Evolutionary conservation across 116 monocot genomes (phyloP), one percentile per base, ranked within the genome.

Genomic region (Dioscorea cayenensis): DNA sequence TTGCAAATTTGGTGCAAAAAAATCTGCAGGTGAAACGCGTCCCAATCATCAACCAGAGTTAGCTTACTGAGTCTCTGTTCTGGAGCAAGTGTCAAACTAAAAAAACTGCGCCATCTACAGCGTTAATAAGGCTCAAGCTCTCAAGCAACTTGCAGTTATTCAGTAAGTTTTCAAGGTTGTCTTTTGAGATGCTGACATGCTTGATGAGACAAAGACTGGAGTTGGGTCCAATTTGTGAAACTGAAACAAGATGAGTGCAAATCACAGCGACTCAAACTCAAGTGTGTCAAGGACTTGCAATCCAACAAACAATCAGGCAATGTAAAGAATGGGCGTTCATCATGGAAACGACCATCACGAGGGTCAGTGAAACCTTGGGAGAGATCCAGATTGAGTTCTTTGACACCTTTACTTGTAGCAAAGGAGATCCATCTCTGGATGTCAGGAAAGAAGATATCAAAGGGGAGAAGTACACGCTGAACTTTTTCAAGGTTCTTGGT

Each of bases 311-410:
- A 67, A 36, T 28, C 38, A 14, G 80, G 68, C 29, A 84, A 62
- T 19, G n/a, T 7, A 7, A 81, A 79, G 0, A 36, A 63, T 22
- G 23, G 55, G 14, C 72, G 66, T 13, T 18, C 76, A 32, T 81
- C 74, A 12, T 36, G 23, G 36, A 72, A 72, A 8, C 18, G 27
- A 19, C 60, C 9, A 17, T 64, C 43, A 32, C 8, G 22, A 0
- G 17, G 60, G 28, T 35, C 43, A 62, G 23, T 71, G 14, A 72
- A 60, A 16, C 67, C 75, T 75, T 75, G 78, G 22, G 81, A 85
- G 28, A 81, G 72, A 70, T 81, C 75, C 10, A 85, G 37, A 64
- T 81, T 72, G 19, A 85, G 71, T 28, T 78, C 64, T 50, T 77
- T 66, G 14, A 81, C 75, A 51, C 75, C 72, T 77, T 77, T 75